Conservation (phyloP, 805 yeast species). For the Wickerhamiella bombiphila region DNA sequence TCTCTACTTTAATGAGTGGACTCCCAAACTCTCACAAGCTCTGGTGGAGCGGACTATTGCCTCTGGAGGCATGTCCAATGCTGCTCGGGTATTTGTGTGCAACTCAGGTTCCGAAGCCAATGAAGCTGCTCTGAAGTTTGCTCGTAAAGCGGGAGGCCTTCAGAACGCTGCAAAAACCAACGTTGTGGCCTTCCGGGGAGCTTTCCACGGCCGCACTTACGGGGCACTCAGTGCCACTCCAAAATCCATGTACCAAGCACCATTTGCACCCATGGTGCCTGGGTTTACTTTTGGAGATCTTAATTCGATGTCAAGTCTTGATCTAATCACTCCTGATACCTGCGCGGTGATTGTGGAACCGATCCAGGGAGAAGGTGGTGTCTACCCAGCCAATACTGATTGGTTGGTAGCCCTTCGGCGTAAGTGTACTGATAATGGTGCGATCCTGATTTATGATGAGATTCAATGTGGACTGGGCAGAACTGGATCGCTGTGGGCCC, state of each 20-base stretch:
- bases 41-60: constrained; percentile 53
- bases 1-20: constrained; percentile 69
- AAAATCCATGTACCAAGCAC: constrained; percentile 82
- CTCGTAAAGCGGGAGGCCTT: constrained; percentile 63
- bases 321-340: constrained; percentile 46
- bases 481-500: constrained; percentile 90
- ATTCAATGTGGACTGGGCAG: constrained; percentile 95
- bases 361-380: constrained; percentile 97
- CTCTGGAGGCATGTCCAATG: constrained; percentile 69
- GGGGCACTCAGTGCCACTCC: constrained; percentile 89
- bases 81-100: constrained; percentile 56
- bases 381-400: constrained; percentile 48
- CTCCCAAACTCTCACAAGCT: constrained; percentile 61
- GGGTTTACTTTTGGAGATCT: constrained; percentile 61
- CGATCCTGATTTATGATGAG: constrained; percentile 78
- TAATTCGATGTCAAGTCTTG: constrained; percentile 45
- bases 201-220: constrained; percentile 92
- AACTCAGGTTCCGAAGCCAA: constrained; percentile 72
- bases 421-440: constrained; percentile 54
- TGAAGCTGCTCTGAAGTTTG: constrained; percentile 65
- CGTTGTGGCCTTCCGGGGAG: constrained; percentile 70
- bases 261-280: constrained; percentile 85
- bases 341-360: constrained; percentile 95
- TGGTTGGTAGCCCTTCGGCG: constrained; percentile 53
- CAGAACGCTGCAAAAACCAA: constrained; percentile 32